Base-by-base conservation (phyloP, 345 rosid genomes). In the Eucalyptus victrix region DNA sequence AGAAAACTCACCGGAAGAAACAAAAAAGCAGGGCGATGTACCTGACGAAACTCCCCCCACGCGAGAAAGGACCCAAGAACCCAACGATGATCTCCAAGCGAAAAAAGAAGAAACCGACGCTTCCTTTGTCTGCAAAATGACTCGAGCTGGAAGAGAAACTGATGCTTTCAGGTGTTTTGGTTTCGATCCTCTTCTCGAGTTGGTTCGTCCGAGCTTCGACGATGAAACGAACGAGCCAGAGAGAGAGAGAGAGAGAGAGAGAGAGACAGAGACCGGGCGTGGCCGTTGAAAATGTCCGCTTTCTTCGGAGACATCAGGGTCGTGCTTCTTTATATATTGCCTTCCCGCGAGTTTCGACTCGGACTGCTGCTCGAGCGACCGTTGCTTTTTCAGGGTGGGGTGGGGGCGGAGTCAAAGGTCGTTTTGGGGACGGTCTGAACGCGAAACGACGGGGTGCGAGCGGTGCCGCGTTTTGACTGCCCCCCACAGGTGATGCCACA, bases 311-410 rank as follows among this genome's bases (percentile, higher is more conserved):
- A 8, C 24, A 40, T 24, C 85, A 4, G 30, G 85, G 47, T 76
- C 85, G 85, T 76, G 47, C 85, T 76, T 12, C 85, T 76, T 65
- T 40, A 76, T 40, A 21, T 12, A 40, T 67, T 81, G 86, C 62
- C 81, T 91, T 94, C 94, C 94, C 94, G 94, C 95, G 92, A 87
- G 89, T 92, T 92, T 91, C 92, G 94, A 90, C 86, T 54, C 89
- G 16, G 32, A 54, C 87, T 14, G 87, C 86, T 47, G 16, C 30
- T 51, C 23, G 42, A 34, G 30, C 45, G 80, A 28, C 88, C 81
- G 80, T 62, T 44, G 49, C 88, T 60, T 58, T 65, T 16, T 15
- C 88, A 24, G 88, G 88, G 11, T 19, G 58, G 58, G 1, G 58
- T 8, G 62, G 67, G 54, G 15, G 5, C 44, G 13, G 81, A 72